phyloP scores from a whole-genome alignment of 495 filamentous ascomycete genomes.

The Filosporella fistucella region DNA sequence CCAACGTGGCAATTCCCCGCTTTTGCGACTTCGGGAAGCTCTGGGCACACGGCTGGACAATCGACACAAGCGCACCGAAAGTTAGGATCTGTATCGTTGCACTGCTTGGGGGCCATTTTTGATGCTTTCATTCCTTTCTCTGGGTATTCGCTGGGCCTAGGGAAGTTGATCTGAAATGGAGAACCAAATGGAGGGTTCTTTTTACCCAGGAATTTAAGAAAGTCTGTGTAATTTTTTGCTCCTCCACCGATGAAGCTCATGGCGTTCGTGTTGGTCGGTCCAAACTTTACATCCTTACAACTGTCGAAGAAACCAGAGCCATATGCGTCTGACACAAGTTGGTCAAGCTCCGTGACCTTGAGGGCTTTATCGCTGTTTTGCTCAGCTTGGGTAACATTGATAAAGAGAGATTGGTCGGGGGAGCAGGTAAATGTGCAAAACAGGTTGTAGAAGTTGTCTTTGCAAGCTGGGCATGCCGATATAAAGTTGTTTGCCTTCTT shows the following conservation, averaged over 20 bases:
- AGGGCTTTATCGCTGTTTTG: conserved; percentile 56
- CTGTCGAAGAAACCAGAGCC: conserved; percentile 90
- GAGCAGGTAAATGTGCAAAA: conserved; percentile 99
- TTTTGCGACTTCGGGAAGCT: conserved; percentile 66
- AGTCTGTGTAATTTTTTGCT: conserved; percentile 80
- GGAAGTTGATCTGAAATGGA: conserved; percentile 97
- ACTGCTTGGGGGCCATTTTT: conserved; percentile 67
- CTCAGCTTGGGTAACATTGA: conserved; percentile 82
- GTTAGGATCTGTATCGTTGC: conserved; percentile 78
- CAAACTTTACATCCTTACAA: conserved; percentile 98
- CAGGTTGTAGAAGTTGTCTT: conserved; percentile 94
- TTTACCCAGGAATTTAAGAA: conserved; percentile 88
- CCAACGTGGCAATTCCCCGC: conserved; percentile 76
- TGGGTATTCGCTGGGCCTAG: conserved; percentile 47
- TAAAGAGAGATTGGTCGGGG: conserved; percentile 89
- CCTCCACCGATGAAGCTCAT: conserved; percentile 96
- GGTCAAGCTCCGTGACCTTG: conserved; percentile 83
- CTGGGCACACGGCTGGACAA: conserved; percentile 78
- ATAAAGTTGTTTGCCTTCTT: conserved; percentile 86
- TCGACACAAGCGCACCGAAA: conserved; percentile 93
- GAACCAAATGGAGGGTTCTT: conserved; percentile 77
- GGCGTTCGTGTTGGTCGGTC: conserved; percentile 82
- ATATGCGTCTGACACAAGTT: conserved; percentile 82
- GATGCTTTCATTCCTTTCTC: conserved; percentile 62
- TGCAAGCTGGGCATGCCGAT: conserved; percentile 89